A percentile compares a stretch with the other conserved stretches of the same genome.
Evolutionary conservation across 2,329 filamentous ascomycete species (phyloP).

Genomic region (Neurospora crassa): DNA sequence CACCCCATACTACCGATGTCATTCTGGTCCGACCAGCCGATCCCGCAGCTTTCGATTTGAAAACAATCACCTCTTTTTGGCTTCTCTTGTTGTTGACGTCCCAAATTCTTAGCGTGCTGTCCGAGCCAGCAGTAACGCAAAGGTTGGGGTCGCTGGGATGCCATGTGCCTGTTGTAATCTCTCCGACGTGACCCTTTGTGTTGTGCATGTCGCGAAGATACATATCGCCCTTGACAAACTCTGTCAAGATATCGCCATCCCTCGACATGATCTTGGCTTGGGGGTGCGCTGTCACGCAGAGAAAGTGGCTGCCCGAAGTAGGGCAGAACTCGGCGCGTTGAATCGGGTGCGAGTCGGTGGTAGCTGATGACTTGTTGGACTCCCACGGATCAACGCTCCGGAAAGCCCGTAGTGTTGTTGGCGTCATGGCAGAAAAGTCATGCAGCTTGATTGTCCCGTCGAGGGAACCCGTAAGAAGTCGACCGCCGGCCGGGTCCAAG

Average conservation of each 20-base stretch:
- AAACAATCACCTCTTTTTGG: conserved; percentile 89
- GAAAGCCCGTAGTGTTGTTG: conserved; percentile 88
- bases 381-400: conserved; percentile 81
- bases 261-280: conserved; percentile 84
- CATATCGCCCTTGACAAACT: conserved; percentile 98
- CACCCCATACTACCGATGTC: conserved; percentile 85
- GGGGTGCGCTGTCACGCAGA: conserved; percentile 80
- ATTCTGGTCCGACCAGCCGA: conserved; percentile 86
- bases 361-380: conserved; percentile 58
- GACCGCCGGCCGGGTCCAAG: conserved; percentile 73
- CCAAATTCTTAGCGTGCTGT: conserved; percentile 95
- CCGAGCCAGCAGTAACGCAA: conserved; percentile 84
- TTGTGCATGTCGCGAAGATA: conserved; percentile 96
- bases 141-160: conserved; percentile 77
- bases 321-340: conserved; percentile 83
- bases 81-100: conserved; percentile 84
- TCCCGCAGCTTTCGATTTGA: conserved; percentile 85
- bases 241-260: conserved; percentile 75
- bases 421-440: conserved; percentile 93
- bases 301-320: conserved; percentile 65
- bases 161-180: conserved; percentile 84
- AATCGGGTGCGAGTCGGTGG: conserved; percentile 76
- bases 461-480: conserved; percentile 81
- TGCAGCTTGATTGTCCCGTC: conserved; percentile 90
- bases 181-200: conserved; percentile 92